phyloP scores from a whole-genome alignment of 208 protist genomes.

The Acanthamoeba quina region DNA sequence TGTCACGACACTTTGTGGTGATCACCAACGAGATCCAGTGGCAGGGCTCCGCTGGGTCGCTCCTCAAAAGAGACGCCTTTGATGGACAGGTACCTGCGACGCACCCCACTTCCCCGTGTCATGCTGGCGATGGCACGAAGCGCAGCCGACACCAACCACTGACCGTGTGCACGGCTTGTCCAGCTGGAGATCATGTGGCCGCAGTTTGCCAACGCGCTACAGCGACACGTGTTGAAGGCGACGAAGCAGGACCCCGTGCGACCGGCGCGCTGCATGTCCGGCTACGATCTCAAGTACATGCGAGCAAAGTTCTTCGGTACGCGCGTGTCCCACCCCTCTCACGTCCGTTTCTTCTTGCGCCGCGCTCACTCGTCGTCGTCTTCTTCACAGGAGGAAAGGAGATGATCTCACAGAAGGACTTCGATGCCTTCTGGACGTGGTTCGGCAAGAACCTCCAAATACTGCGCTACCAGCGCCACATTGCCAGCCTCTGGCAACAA shows the following conservation, averaged over 20 bases:
- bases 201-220: constrained; percentile 61
- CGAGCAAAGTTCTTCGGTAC: constrained; percentile 37
- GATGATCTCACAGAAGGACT: constrained; percentile 65
- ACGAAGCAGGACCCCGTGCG: constrained; percentile 65
- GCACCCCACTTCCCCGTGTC: neutral
- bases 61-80: constrained; percentile 72
- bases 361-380: too few relatives aligned
- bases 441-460: constrained; percentile 75
- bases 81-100: constrained; percentile 2
- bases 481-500: constrained; percentile 71
- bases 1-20: constrained; percentile 62
- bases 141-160: neutral
- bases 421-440: constrained; percentile 73
- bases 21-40: constrained; percentile 76
- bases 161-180: neutral
- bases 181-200: constrained; percentile 67
- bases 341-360: too few relatives aligned
- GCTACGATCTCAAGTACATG: constrained; percentile 76
- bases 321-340: too few relatives aligned
- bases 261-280: constrained; percentile 48
- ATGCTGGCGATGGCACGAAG: neutral
- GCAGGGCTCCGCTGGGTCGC: constrained; percentile 72
- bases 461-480: constrained; percentile 72
- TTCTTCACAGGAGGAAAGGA: constrained; percentile 67
- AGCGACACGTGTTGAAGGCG: constrained; percentile 51